A percentile compares a stretch with the other conserved stretches of the same genome.
Conservation (phyloP, 2,329 filamentous ascomycete species). For the Penicillium digitatum region DNA sequence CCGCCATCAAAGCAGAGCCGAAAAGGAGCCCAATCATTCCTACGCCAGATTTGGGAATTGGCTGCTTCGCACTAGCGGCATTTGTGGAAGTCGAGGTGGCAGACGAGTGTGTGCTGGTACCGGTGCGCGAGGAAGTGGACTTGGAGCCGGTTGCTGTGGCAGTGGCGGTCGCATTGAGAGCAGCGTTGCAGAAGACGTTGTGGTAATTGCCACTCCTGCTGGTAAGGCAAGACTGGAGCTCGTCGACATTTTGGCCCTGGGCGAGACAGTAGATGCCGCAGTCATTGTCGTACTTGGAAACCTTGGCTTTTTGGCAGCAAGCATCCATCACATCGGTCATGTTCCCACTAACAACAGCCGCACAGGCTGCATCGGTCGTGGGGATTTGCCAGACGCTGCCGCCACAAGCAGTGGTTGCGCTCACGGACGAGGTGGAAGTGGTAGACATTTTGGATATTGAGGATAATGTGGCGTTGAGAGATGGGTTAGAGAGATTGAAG, state of each 20-base stretch:
- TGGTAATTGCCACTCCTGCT: conserved; percentile 36
- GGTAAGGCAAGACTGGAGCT: conserved; percentile 41
- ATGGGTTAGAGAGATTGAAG: background rate
- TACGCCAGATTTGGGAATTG: conserved; percentile 30
- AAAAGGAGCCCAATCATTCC: conserved; percentile 32
- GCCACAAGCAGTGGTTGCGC: conserved; percentile 21
- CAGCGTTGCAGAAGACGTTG: conserved; percentile 47
- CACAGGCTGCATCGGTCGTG: conserved; percentile 46
- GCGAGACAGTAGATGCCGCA: conserved; percentile 53
- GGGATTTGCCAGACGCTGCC: conserved; percentile 44
- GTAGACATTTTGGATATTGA: conserved; percentile 21
- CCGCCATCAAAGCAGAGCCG: conserved; percentile 29
- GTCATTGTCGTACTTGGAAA: conserved; percentile 46
- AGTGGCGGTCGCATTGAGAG: conserved; percentile 39
- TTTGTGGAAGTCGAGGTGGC: conserved; percentile 15
- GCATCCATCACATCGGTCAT: conserved; percentile 43
- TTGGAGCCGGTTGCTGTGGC: conserved; percentile 22
- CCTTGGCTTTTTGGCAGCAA: conserved; percentile 47
- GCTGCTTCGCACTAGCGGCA: conserved; percentile 18
- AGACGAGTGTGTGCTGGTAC: conserved; percentile 10
- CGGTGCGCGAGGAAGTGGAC: conserved; percentile 12
- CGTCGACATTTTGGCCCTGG: conserved; percentile 36
- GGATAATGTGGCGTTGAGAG: background rate
- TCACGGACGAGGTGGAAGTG: conserved; percentile 20
- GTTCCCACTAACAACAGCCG: conserved; percentile 39